Evolutionary conservation across 23 red algal genomes (phyloP).

Genomic region (Gracilariopsis chorda): DNA sequence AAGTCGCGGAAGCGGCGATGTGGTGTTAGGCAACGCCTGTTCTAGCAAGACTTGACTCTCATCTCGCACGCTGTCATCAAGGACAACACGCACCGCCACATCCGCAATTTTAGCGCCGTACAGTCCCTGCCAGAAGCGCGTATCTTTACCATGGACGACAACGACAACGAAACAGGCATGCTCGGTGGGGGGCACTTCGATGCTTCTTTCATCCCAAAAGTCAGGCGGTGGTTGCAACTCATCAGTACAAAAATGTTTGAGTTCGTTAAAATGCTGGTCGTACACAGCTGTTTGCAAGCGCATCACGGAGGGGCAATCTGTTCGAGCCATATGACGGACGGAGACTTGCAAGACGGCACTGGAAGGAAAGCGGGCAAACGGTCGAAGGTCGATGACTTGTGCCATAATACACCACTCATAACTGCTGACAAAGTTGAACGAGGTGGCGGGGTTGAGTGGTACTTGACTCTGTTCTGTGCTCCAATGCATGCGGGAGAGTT

Average conservation of each 20-base stretch:
- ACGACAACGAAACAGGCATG: constrained; percentile 12
- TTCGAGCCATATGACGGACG: constrained; percentile 33
- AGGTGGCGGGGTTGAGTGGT: background rate
- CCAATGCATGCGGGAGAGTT: background rate
- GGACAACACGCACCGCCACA: constrained; percentile 7
- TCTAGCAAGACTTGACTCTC: background rate
- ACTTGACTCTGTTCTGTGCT: background rate
- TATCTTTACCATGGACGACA: constrained; percentile 6
- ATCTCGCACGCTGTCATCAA: background rate
- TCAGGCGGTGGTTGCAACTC: constrained; percentile 35
- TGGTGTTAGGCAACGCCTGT: too few relatives aligned
- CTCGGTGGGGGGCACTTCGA: background rate
- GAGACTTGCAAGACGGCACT: constrained; percentile 19
- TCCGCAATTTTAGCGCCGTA: constrained; percentile 58
- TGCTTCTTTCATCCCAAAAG: constrained; percentile 28
- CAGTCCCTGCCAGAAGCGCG: background rate
- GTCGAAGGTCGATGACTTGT: constrained; percentile 58
- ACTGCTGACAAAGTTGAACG: constrained; percentile 68
- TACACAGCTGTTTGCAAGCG: constrained; percentile 10
- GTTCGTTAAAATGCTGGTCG: background rate
- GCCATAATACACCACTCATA: constrained; percentile 13
- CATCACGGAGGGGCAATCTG: constrained; percentile 51
- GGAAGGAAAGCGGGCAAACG: background rate
- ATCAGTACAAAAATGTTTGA: background rate
- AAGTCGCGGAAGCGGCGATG: too few relatives aligned